Conservation (phyloP, 1,284 basidiomycete genomes). For the Sanghuangporus baumii region DNA sequence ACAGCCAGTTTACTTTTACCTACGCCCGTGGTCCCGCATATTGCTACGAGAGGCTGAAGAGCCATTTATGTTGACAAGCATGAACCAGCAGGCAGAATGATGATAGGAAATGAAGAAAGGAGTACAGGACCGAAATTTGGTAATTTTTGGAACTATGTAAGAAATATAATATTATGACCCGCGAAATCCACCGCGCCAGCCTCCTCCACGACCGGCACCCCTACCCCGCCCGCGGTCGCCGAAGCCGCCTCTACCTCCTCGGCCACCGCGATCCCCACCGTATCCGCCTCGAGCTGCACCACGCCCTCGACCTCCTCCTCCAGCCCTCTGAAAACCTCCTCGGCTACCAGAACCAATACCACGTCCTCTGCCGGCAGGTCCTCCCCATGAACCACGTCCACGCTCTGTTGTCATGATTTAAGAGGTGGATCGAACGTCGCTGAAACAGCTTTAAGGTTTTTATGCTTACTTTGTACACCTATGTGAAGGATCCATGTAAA, state of each 20-base stretch:
- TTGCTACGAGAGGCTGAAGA: conserved; percentile 65
- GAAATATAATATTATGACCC: conserved; percentile 9
- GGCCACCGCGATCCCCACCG: conserved; percentile 26
- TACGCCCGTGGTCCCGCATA: conserved; percentile 94
- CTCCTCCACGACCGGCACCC: background rate
- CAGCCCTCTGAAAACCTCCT: conserved; percentile 38
- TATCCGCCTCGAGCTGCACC: conserved; percentile 35
- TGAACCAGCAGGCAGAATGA: background rate
- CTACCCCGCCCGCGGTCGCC: conserved; percentile 14
- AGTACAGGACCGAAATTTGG: background rate
- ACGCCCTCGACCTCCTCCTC: conserved; percentile 31
- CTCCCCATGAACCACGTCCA: conserved; percentile 41
- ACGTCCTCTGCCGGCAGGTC: conserved; percentile 30
- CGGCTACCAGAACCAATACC: conserved; percentile 34
- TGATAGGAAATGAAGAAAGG: background rate
- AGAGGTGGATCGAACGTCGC: background rate
- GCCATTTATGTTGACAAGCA: conserved; percentile 22
- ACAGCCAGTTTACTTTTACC: conserved; percentile 95
- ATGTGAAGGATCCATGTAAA: conserved; percentile 6
- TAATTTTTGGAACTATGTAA: background rate
- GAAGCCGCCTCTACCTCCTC: conserved; percentile 23
- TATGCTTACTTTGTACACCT: conserved; percentile 16
- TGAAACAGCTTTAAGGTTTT: background rate
- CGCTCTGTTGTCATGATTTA: conserved; percentile 40
- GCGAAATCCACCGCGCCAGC: conserved; percentile 7